Conservation (phyloP, 768 basidiomycete genomes). For the Mycena leptocephala region DNA sequence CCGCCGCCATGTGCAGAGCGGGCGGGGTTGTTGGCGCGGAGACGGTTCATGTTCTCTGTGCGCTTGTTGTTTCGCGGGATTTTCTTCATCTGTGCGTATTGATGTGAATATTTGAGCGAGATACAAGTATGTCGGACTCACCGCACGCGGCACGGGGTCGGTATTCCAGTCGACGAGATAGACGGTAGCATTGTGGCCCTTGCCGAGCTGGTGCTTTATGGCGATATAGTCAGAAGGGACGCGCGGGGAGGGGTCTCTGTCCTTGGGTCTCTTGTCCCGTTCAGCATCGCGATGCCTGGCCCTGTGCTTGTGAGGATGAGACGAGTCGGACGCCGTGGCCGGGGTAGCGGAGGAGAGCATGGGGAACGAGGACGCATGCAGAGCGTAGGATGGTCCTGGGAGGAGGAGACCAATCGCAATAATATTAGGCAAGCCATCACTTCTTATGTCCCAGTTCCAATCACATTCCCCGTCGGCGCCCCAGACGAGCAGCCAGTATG, state of each 20-base stretch:
- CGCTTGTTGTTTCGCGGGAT: constrained; percentile 36
- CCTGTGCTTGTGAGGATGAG: too few relatives aligned
- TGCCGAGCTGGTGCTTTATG: constrained; percentile 25
- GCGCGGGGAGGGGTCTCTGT: not conserved
- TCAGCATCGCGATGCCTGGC: too few relatives aligned
- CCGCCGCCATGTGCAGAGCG: not conserved
- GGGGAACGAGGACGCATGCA: too few relatives aligned
- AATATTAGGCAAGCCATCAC: too few relatives aligned
- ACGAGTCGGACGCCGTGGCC: too few relatives aligned
- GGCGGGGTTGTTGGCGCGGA: constrained; percentile 35
- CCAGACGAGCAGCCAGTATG: too few relatives aligned
- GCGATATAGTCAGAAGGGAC: constrained; percentile 4
- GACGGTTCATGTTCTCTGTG: constrained; percentile 33
- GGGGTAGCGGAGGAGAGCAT: too few relatives aligned
- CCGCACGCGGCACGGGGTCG: constrained; percentile 23
- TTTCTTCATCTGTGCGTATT: constrained; percentile 29
- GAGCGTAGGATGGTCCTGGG: too few relatives aligned
- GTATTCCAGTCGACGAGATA: constrained; percentile 34
- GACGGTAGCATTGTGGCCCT: constrained; percentile 32
- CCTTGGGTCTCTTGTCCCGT: too few relatives aligned
- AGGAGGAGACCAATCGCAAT: too few relatives aligned
- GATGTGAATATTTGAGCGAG: not conserved
- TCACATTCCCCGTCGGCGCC: too few relatives aligned
- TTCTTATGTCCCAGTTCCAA: too few relatives aligned
- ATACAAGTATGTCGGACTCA: not conserved